Evolutionary conservation across 2,329 filamentous ascomycete species (phyloP).

Genomic region (Colletotrichum sp.): DNA sequence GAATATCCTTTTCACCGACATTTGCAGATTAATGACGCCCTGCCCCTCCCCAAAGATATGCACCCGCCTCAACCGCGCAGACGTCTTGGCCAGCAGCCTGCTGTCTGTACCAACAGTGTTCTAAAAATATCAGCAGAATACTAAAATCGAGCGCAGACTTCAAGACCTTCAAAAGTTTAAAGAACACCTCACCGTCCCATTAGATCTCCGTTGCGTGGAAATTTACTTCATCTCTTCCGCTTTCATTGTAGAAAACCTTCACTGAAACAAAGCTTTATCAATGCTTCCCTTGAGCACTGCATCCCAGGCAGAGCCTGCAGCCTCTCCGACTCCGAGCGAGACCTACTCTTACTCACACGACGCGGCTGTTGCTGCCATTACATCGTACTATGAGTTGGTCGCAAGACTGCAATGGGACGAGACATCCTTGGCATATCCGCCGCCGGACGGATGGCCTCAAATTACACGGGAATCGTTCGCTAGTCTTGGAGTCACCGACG

Average conservation of each 20-base stretch:
- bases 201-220: neutral
- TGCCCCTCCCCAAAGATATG: neutral
- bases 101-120: neutral
- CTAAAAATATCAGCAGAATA: neutral
- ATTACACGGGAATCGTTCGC: neutral
- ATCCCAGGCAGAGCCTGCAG: neutral
- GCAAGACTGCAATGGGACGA: neutral
- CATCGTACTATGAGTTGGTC: neutral
- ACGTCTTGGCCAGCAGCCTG: neutral
- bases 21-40: neutral
- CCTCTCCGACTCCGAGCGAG: neutral
- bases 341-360: neutral
- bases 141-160: no score
- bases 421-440: neutral
- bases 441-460: neutral
- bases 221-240: rapidly evolving
- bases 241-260: neutral
- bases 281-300: neutral
- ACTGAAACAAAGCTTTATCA: neutral
- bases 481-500: neutral
- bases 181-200: neutral
- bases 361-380: neutral
- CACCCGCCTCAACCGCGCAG: neutral
- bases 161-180: neutral
- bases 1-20: neutral